Percentiles rank a stretch among this genome's conserved stretches.
Evolutionary conservation across 257 asterid genomes (phyloP).

Genomic region (Solanum chilense): DNA sequence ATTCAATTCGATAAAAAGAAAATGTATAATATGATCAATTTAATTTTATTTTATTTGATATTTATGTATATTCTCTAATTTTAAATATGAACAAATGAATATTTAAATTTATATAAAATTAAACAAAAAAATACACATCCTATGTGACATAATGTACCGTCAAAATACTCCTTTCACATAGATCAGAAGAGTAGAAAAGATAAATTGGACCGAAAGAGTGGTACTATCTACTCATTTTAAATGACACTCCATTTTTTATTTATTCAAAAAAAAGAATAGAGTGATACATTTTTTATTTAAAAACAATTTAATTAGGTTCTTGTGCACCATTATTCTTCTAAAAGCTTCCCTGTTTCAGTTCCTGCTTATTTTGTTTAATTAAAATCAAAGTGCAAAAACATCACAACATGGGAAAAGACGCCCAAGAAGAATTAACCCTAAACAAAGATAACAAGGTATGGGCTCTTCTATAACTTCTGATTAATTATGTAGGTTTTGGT

Average conservation of each 20-base stretch:
- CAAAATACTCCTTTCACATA: not conserved
- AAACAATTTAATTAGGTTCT: not conserved
- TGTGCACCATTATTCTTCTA: not conserved
- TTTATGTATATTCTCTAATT: no score
- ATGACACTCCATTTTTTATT: not conserved
- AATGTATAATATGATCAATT: no score
- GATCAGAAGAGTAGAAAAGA: not conserved
- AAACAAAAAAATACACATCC: no score
- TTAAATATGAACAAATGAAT: fast-evolving
- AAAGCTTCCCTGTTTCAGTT: not conserved
- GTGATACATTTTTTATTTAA: not conserved
- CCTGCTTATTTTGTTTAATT: not conserved
- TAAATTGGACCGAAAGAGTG: not conserved
- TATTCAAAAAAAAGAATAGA: not conserved
- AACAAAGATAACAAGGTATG: conserved; percentile 35
- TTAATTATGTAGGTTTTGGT: not conserved
- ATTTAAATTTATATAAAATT: no score
- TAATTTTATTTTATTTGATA: no score
- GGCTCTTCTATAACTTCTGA: not conserved
- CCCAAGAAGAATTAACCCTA: conserved; percentile 10
- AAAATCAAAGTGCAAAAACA: not conserved
- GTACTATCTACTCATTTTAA: not conserved
- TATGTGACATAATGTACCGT: not conserved
- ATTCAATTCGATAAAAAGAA: no score
- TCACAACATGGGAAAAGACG: conserved; percentile 34